phyloP scores from a whole-genome alignment of 495 filamentous ascomycete genomes.

The Penicillium simplicissimum region DNA sequence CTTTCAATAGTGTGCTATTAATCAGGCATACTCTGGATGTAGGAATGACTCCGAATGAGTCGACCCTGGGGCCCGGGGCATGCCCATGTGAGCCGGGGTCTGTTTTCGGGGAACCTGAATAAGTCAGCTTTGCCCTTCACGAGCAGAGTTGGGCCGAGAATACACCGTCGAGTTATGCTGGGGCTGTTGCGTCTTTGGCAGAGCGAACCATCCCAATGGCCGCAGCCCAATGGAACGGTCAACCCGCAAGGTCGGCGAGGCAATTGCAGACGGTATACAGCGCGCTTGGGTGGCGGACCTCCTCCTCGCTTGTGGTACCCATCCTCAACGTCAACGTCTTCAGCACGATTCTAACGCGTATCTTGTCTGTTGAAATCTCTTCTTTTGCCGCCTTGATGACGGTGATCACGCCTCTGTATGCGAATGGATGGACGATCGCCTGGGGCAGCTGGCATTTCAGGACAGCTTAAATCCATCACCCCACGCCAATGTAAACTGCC shows the following conservation, averaged over 20 bases:
- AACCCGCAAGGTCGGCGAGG: neutral
- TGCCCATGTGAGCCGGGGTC: neutral
- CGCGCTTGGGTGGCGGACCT: neutral
- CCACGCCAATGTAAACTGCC: constrained; percentile 35
- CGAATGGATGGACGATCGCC: constrained; percentile 30
- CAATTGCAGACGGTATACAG: neutral
- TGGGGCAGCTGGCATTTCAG: constrained; percentile 26
- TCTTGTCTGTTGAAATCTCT: neutral
- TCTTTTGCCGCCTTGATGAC: constrained; percentile 19
- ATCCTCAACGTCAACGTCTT: neutral
- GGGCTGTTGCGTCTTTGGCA: neutral
- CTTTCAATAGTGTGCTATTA: neutral
- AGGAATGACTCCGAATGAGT: neutral
- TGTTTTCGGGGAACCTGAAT: constrained; percentile 1
- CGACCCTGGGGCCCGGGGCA: no score
- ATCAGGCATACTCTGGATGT: neutral
- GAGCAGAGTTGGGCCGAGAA: neutral
- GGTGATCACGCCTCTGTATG: constrained; percentile 20
- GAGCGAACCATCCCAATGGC: neutral
- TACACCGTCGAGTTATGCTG: neutral
- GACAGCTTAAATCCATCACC: constrained; percentile 24
- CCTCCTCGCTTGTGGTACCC: neutral
- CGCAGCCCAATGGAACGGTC: neutral
- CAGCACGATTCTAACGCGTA: neutral
- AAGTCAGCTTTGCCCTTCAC: neutral